These are phyloP conservation scores for Protea cynaroides DNA, from an alignment of 164 flowering plant genomes.

Conservation along the genomic window DNA sequence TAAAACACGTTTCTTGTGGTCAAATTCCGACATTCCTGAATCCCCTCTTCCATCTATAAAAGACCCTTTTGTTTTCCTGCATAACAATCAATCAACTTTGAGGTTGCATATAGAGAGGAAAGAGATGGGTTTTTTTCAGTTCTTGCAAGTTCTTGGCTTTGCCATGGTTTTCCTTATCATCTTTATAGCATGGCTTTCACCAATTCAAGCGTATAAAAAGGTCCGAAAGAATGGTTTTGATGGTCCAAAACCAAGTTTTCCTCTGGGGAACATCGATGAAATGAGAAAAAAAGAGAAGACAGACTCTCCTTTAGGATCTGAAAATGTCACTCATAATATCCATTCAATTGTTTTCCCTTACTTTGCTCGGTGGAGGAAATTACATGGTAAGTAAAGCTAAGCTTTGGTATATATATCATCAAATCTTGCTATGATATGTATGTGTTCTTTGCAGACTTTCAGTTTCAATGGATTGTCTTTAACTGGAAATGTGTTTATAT, in stretches of 20 bases:
- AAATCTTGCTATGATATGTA: too few relatives aligned
- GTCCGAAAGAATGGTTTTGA: slow-evolving; percentile 46
- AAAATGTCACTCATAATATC: slow-evolving; percentile 46
- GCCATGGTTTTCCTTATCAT: slow-evolving; percentile 17
- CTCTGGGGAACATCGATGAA: slow-evolving; percentile 61
- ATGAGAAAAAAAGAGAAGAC: slow-evolving; percentile 33
- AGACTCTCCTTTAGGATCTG: not conserved
- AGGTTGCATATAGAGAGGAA: too few relatives aligned
- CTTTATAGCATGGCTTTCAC: slow-evolving; percentile 42
- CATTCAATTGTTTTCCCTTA: slow-evolving; percentile 68
- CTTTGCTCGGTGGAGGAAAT: slow-evolving; percentile 59
- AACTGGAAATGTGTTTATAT: too few relatives aligned
- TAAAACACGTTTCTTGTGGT: too few relatives aligned
- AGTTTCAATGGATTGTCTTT: too few relatives aligned
- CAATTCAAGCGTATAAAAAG: slow-evolving; percentile 28
- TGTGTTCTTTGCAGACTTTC: too few relatives aligned
- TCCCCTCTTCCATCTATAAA: too few relatives aligned
- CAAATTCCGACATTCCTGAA: too few relatives aligned
- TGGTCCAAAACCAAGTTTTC: slow-evolving; percentile 84
- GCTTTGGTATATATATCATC: too few relatives aligned
- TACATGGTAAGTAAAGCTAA: slow-evolving; percentile 42
- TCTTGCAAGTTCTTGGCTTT: slow-evolving; percentile 9
- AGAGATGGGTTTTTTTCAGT: slow-evolving; percentile 18
- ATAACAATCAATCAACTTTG: too few relatives aligned
- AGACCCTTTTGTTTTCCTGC: too few relatives aligned